A percentile compares a stretch with the other conserved stretches of the same genome.
Evolutionary conservation across 2,329 filamentous ascomycete genomes (phyloP).

Genomic region (Leptodontidium sp.): DNA sequence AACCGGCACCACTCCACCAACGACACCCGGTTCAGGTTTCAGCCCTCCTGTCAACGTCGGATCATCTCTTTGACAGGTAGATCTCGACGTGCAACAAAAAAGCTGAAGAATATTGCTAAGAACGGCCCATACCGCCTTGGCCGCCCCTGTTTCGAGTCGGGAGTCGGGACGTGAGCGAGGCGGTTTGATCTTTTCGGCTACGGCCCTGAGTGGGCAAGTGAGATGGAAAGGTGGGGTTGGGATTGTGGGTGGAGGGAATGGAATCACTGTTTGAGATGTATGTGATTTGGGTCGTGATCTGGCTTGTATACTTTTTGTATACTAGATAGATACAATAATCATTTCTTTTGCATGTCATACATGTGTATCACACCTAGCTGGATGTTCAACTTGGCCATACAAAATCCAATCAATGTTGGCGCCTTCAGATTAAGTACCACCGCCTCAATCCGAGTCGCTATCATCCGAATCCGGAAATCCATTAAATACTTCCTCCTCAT

Average conservation of each 20-base stretch:
- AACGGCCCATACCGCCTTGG: conserved; percentile 12
- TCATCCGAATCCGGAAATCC: conserved; percentile 55
- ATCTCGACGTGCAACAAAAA: conserved; percentile 37
- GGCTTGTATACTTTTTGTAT: too few species aligned
- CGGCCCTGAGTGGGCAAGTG: neutral
- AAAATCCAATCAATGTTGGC: neutral
- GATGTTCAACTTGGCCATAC: neutral
- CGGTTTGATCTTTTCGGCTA: neutral
- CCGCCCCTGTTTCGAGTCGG: neutral
- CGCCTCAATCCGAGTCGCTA: conserved; percentile 45
- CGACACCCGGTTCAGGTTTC: conserved; percentile 13
- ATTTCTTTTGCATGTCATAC: neutral
- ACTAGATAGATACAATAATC: too few species aligned
- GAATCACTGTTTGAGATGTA: too few species aligned
- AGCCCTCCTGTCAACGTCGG: conserved; percentile 27
- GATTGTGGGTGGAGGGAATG: too few species aligned
- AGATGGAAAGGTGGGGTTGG: neutral
- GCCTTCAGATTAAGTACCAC: neutral
- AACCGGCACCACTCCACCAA: too few species aligned
- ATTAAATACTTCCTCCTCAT: conserved; percentile 60
- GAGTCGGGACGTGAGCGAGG: too few species aligned
- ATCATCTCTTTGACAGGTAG: conserved; percentile 30
- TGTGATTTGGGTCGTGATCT: too few species aligned
- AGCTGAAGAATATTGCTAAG: neutral
- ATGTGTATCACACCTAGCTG: neutral